These are phyloP conservation scores for Skeletonema costatum DNA, from an alignment of 108 stramenopile genomes.

Conservation along the genomic window DNA sequence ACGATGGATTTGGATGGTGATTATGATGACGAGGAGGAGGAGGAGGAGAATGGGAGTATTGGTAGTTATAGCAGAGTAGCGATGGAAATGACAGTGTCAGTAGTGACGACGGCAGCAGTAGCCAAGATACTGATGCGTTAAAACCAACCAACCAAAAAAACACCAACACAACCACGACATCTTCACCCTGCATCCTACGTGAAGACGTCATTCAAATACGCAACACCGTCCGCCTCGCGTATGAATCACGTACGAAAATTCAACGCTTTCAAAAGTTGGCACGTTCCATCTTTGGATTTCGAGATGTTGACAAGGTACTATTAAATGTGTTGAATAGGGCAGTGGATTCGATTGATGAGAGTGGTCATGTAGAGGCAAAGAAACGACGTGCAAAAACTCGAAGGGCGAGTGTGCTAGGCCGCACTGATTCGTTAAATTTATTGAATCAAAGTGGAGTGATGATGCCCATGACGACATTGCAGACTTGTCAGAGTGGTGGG, in stretches of 20 bases:
- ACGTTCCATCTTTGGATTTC: conserved; percentile 23
- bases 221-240: conserved; percentile 5
- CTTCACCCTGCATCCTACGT: conserved; percentile 14
- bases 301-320: conserved; percentile 21
- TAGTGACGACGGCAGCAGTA: background rate
- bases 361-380: background rate
- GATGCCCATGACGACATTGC: background rate
- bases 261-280: background rate
- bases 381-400: background rate
- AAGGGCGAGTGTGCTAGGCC: background rate
- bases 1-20: conserved; percentile 16
- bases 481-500: background rate
- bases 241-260: conserved; percentile 5
- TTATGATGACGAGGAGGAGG: background rate
- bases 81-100: background rate
- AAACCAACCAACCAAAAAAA: background rate
- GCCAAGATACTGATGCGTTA: background rate
- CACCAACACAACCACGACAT: background rate
- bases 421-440: conserved; percentile 6
- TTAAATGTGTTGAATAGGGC: background rate
- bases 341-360: background rate
- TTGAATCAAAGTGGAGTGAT: conserved; percentile 26
- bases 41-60: background rate
- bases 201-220: conserved; percentile 27
- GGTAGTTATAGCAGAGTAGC: background rate